Base-by-base conservation (phyloP, 2,329 filamentous ascomycete species). In the Exophiala alcalophila region DNA sequence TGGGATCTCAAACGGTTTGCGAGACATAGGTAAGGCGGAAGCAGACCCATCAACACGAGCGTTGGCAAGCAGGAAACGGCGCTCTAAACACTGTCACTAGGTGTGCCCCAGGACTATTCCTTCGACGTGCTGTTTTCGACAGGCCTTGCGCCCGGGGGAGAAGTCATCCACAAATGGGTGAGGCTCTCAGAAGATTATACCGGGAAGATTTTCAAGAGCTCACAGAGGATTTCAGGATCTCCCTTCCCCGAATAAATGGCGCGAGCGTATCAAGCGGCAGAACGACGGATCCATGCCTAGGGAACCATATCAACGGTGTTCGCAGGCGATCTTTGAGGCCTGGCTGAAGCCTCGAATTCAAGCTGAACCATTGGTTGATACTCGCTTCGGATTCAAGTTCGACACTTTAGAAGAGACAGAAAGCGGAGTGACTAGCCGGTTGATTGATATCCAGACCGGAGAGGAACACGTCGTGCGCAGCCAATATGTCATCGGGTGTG, bases 231-330 rank as follows among this genome's bases (percentile, higher is more conserved):
- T 15, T 6, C 12, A 34, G 38, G 12, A 23, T 12, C 11, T 43
- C 7, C 31, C 31, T 10, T 36, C 40, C 15, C 14, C 20, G 2
- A 18, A 29, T 5, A 33, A 50, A 18, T 50, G 52, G 34, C 44
- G 53, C 6, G 20, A 46, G 7, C 28, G 43, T 8, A 61, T 59
- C 23, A 26, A 34, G 9, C 18, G 41, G 2, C 33, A 51, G 3
- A 65, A 66, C 40, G 61, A 66, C 40, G 64, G 64, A 3, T 50
- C 47, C 3, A 42, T 54, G 31, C 56, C 62, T 8, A 43, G 46
- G 2, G 61, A 65, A 41, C 57, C 62, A 1, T 52, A 51, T 15
- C 62, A 61, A 42, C 35, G 62, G 14, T 52, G 57, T 18, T 64
- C 62, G 19, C 59, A 62, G 38, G 53, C 55, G 15, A 46, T 64